Evolutionary conservation across 257 asterid genomes (phyloP).

Genomic region (Nicotiana otophora): DNA sequence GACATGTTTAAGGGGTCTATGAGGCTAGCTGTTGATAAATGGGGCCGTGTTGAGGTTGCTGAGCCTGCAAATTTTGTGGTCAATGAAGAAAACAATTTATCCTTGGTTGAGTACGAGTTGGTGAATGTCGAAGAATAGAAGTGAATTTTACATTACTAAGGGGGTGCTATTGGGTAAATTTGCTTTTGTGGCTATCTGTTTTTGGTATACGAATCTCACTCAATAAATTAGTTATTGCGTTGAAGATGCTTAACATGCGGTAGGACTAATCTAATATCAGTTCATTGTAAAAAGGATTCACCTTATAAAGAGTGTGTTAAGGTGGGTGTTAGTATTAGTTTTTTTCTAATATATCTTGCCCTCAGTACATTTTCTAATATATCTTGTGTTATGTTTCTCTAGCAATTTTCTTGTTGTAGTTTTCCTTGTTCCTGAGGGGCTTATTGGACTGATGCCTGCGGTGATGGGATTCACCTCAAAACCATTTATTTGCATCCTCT

Average conservation of each 20-base stretch:
- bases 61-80: slow-evolving; percentile 61
- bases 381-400: too few relatives aligned
- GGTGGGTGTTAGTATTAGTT: slow-evolving; percentile 8
- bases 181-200: slow-evolving; percentile 29
- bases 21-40: slow-evolving; percentile 76
- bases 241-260: slow-evolving; percentile 29
- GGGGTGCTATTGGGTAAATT: slow-evolving; percentile 20
- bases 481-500: neutral
- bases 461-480: neutral
- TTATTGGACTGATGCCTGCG: too few relatives aligned
- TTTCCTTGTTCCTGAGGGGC: neutral
- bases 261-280: slow-evolving; percentile 47
- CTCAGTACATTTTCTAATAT: neutral
- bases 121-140: slow-evolving; percentile 47
- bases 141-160: slow-evolving; percentile 7
- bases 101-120: slow-evolving; percentile 73
- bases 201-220: slow-evolving; percentile 44
- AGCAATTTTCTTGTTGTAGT: neutral
- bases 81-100: slow-evolving; percentile 73
- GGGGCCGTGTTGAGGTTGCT: slow-evolving; percentile 73
- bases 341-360: neutral
- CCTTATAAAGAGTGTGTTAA: slow-evolving; percentile 20
- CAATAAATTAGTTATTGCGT: slow-evolving; percentile 24
- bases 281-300: slow-evolving; percentile 35
- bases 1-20: slow-evolving; percentile 82